Base-by-base conservation (phyloP, 139 green algal species). In the Coccomyxa sp. region DNA sequence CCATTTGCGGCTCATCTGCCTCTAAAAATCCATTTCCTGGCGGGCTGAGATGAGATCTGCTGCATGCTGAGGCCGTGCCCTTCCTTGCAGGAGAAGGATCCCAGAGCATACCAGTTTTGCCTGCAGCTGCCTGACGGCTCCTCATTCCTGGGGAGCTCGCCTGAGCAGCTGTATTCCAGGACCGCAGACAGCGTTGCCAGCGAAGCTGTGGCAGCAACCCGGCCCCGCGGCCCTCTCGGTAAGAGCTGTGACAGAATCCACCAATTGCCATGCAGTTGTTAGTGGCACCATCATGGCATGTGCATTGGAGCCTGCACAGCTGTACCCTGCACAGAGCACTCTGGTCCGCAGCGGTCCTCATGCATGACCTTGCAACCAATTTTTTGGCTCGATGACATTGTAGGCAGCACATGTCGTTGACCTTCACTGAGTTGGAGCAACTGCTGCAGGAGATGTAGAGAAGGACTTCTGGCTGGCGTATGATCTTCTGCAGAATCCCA, bases 161-260 rank as follows among this genome's bases (percentile, higher is more conserved):
- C 96, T 0, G 96, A 99, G 89, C 89, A 94, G 16, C 88, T 99
- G 36, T 98, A 97, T 83, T 82, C 83, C 4, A 86, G 93, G 44
- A 93, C 79, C 1, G 93, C 91, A 6, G 34, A 81, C 0, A 69
- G 74, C 3, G 88, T 97, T 1, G 92, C 93, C 24, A 92, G 79
- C 35, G 96, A 99, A 88, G 95, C 95, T 0, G 94, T 99, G 37
- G 96, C 96, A 7, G 96, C 90, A 29, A 98, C 96, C 0, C 85
- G 95, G 40, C 81, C 91, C 0, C 72, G 94, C 4, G 95, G 93
- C 4, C 70, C 82, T 6, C 75, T 81, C 68, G 87, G 90, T 80
- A 83, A n/a, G 44, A 5, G n/a, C n/a, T n/a, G n/a, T n/a, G n/a
- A n/a, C n/a, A n/a, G n/a, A n/a, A n/a, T n/a, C n/a, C n/a, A n/a